Base-by-base conservation (phyloP, 306 rosid species). In the Cicer judaicum region DNA sequence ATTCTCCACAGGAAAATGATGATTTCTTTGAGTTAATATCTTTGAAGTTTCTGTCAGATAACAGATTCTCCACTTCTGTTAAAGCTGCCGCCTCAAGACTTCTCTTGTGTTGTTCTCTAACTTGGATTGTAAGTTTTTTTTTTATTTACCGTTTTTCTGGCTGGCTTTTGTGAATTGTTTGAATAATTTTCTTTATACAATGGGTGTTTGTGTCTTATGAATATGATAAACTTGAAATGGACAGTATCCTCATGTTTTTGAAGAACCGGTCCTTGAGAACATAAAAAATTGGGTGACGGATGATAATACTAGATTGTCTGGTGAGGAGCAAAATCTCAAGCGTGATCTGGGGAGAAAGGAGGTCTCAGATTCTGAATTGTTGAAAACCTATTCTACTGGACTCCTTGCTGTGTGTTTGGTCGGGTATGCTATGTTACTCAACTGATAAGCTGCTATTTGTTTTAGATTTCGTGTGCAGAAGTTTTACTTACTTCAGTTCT, bases 171-270 rank as follows among this genome's bases (percentile, higher is more conserved):
- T 48, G 10, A 6, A 13, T 8, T 43, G 59, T 78, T 50, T 18
- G 12, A 11, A 18, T 54, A 2, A 1, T 21, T 78, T 71, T 66
- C 44, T 1, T 13, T 16, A 8, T 47, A 16, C 29, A 34, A 46
- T 38, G 41, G 24, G 62, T 48, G 42, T 36, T 29, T 43, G 49
- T 53, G 42, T 41, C 38, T 50, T 73, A 42, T 65, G 65, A 34
- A 64, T 76, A 70, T 81, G 75, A 77, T 74, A 8, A 36, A 59
- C 62, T 79, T 65, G 80, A 67, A 78, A 74, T 78, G 82, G 68
- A 70, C 98, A 95, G 99, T 86, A 90, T 84, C 96, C 98, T 83
- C 97, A 89, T 82, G 89, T 81, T 80, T 92, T 95, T 78, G 99
- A 95, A 83, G 99, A 92, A 24, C 67, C 87, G 4, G 97, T 95